Evolutionary conservation across 75 land plant genomes (phyloP), one percentile per base, ranked within the genome.

Genomic region (Sequoiadendron giganteum): DNA sequence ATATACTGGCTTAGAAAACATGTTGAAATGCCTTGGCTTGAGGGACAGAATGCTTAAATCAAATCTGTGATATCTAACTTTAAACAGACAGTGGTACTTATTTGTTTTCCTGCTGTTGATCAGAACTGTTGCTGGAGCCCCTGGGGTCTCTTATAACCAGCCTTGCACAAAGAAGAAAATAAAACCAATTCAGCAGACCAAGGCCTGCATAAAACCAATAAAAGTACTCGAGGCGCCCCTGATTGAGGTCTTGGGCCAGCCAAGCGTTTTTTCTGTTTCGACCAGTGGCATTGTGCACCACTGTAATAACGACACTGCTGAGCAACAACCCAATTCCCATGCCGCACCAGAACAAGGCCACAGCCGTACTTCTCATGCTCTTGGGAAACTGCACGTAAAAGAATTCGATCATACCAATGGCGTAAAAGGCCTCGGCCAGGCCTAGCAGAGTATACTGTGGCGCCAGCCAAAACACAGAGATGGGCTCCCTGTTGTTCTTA

Each of bases 301-400:
- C 90, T 2, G 94, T 95, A 13, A 96, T 93, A 10, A 96, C 61
- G 61, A 96, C 77, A 6, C 91, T 90, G 89, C 97, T 96, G 90
- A 95, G 70, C 65, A 95, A 96, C 68, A 89, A 93, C 1, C 97
- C 97, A 0, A 95, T 85, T 3, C 97, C 90, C 6, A 86, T 86
- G 0, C 97, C 93, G 13, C 92, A 90, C 56, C 95, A 94, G 3
- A 93, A 90, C 14, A 96, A 58, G 19, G 96, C 96, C 15, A 92
- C 90, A 88, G 91, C 86, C 86, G 93, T 40, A 86, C 96, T 95
- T n/a, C 97, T 61, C 96, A 95, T 96, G 34, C 94, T 95, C 86
- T 95, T 95, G 0, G 97, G 96, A n/a, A 96, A 90, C 82, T 96
- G 97, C 68, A 95, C 96, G 86, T 96, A 96, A 87, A 96, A 96